Evolutionary conservation across 2,329 filamentous ascomycete genomes (phyloP), one percentile per base, ranked within the genome.

Genomic region (Aureobasidium leucospermi): DNA sequence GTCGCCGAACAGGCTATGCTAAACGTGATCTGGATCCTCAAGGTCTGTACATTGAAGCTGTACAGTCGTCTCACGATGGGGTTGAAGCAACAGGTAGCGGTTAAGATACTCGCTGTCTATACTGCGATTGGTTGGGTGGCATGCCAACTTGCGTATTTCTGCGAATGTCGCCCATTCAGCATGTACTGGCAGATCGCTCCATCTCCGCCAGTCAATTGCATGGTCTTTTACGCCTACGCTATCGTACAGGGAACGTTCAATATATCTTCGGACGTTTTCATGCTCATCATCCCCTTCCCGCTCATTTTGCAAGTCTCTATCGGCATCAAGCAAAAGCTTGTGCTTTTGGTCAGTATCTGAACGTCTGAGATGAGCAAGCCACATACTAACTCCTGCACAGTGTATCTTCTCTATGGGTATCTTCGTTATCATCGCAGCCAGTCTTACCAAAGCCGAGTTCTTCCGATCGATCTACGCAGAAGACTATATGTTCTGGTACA

Each of bases 211-310:
- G n/a, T 60, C 67, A 70, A 65, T 31, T 67, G 65, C 60, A 65
- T 63, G 46, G 51, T 63, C 11, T 46, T 63, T 9, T 63, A 78
- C 15, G 74, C 83, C 65, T 84, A 84, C 64, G 75, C 83, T 10
- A 83, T 84, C 53, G 79, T 80, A 15, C 83, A 85, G 61, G 78
- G 80, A 1, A 74, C 77, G 4, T 78, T 86, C 66, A 86, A 86
- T 64, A 79, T 85, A 51, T 78, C 79, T 2, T 84, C 81, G 29
- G 84, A 86, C 63, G 39, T 84, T 2, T 76, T 82, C 71, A 85
- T 86, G 67, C 78, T 86, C 31, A 66, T 76, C 3, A 78, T 86
- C 19, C 81, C 82, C 1, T 74, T 85, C 63, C 82, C 82, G 0
- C 70, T 81, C 57, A 66, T 85, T 29, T 63, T 80, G 10, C 75